Percentiles rank a stretch among this genome's conserved stretches.
Evolutionary conservation across 208 protist genomes (phyloP).

Genomic region (Vickermania ingenoplastis): DNA sequence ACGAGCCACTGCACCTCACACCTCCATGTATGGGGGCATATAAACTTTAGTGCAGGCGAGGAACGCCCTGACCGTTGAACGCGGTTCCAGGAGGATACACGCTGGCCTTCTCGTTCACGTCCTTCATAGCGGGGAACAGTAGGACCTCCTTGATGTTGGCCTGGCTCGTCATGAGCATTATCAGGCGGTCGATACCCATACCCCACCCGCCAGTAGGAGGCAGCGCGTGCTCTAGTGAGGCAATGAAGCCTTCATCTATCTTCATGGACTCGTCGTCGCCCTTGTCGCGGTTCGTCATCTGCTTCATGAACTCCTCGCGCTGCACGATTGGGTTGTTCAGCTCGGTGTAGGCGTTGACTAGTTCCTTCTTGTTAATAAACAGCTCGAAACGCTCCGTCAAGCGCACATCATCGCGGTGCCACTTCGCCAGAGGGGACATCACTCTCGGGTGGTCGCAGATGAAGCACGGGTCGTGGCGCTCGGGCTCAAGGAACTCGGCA

Average conservation of each 20-base stretch:
- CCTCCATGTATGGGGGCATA: too few species aligned
- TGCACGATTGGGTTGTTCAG: slow-evolving; percentile 99
- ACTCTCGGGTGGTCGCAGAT: slow-evolving; percentile 98
- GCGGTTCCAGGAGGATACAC: slow-evolving; percentile 52
- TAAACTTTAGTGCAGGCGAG: slow-evolving; percentile 34
- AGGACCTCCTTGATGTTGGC: slow-evolving; percentile 98
- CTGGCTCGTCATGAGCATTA: slow-evolving; percentile 99
- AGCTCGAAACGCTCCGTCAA: slow-evolving; percentile 99
- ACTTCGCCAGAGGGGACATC: slow-evolving; percentile 99
- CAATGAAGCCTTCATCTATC: slow-evolving; percentile 97
- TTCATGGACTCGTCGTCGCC: slow-evolving; percentile 98
- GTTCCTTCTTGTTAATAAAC: slow-evolving; percentile 97
- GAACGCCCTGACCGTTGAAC: slow-evolving; percentile 72
- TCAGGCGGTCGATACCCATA: slow-evolving; percentile 98
- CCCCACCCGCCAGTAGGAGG: slow-evolving; percentile 99
- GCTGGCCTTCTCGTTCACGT: slow-evolving; percentile 33
- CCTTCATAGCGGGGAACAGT: slow-evolving; percentile 91
- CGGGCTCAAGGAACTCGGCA: slow-evolving; percentile 93
- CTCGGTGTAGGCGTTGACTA: slow-evolving; percentile 99
- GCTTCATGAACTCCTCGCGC: slow-evolving; percentile 96
- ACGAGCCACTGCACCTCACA: too few species aligned
- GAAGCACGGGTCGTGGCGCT: slow-evolving; percentile 98
- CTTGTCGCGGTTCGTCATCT: slow-evolving; percentile 89
- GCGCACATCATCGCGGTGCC: slow-evolving; percentile 88
- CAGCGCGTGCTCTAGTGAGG: slow-evolving; percentile 97